Conservation (phyloP, 208 protist species). For the Leishmania gerbilli region DNA sequence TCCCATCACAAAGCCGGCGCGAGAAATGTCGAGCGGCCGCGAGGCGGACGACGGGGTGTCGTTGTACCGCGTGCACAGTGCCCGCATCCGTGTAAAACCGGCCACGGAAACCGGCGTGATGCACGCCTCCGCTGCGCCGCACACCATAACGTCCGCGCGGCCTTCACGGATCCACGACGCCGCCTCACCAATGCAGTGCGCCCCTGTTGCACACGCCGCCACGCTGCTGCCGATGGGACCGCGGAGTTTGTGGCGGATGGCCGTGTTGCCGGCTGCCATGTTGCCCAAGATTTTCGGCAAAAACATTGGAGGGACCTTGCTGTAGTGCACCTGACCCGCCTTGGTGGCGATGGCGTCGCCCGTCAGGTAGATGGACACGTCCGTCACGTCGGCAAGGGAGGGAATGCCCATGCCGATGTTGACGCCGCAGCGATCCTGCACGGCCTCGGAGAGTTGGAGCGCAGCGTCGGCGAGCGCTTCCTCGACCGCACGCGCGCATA, state of each 20-base stretch:
- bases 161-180: constrained; percentile 80
- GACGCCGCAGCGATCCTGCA: constrained; percentile 73
- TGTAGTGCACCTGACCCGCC: constrained; percentile 33
- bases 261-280: constrained; percentile 92
- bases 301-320: constrained; percentile 92
- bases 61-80: constrained; percentile 94
- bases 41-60: constrained; percentile 83
- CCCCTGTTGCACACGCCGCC: constrained; percentile 98
- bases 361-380: constrained; percentile 61
- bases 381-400: constrained; percentile 75
- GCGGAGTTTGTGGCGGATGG: constrained; percentile 86
- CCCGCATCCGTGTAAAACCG: constrained; percentile 93
- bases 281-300: constrained; percentile 98
- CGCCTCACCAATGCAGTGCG: constrained; percentile 96
- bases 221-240: constrained; percentile 93
- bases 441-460: constrained; percentile 20
- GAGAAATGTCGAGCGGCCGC: constrained; percentile 93
- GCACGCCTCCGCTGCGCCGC: constrained; percentile 95
- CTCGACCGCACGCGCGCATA: constrained; percentile 49
- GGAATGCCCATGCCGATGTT: constrained; percentile 92
- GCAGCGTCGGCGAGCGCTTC: constrained; percentile 74
- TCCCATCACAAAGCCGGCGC: constrained; percentile 97
- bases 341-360: constrained; percentile 13
- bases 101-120: constrained; percentile 92
- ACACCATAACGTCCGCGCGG: constrained; percentile 90